Conservation (phyloP, 768 basidiomycete species). For the Boletellus emodensis region DNA sequence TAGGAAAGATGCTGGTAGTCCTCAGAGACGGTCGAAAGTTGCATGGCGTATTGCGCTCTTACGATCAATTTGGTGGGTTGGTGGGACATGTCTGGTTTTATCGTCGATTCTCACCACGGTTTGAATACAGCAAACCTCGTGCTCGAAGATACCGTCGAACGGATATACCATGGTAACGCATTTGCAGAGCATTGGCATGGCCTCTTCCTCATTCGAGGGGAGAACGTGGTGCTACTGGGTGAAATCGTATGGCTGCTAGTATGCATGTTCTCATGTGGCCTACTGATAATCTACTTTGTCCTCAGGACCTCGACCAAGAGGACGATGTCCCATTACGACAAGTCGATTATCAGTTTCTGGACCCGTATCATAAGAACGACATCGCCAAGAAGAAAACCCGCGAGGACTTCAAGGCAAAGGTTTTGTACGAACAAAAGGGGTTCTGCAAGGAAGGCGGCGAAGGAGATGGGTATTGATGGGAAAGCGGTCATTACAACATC, state of each 20-base stretch:
- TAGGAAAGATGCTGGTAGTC: conserved; percentile 98
- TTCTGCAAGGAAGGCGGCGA: conserved; percentile 96
- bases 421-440: conserved; percentile 79
- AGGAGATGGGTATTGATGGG: conserved; percentile 82
- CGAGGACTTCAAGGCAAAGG: conserved; percentile 80
- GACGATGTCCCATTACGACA: conserved; percentile 79
- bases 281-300: conserved; percentile 1
- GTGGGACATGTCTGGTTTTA: not conserved
- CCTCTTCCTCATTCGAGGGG: conserved; percentile 92
- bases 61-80: conserved; percentile 93
- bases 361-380: conserved; percentile 69
- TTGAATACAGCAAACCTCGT: conserved; percentile 83
- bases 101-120: conserved; percentile 2
- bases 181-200: conserved; percentile 89
- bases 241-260: conserved; percentile 73
- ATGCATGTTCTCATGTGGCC: conserved; percentile 2
- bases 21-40: conserved; percentile 95
- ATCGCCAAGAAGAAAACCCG: conserved; percentile 69
- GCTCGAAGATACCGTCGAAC: conserved; percentile 91
- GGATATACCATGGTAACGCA: conserved; percentile 84
- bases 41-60: conserved; percentile 92
- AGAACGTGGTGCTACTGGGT: conserved; percentile 95
- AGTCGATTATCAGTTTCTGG: conserved; percentile 67
- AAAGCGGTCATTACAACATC: conserved; percentile 9
- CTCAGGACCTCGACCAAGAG: conserved; percentile 87